Evolutionary conservation across 352 stramenopile species (phyloP).

Genomic region (Phytopythium delawarense): DNA sequence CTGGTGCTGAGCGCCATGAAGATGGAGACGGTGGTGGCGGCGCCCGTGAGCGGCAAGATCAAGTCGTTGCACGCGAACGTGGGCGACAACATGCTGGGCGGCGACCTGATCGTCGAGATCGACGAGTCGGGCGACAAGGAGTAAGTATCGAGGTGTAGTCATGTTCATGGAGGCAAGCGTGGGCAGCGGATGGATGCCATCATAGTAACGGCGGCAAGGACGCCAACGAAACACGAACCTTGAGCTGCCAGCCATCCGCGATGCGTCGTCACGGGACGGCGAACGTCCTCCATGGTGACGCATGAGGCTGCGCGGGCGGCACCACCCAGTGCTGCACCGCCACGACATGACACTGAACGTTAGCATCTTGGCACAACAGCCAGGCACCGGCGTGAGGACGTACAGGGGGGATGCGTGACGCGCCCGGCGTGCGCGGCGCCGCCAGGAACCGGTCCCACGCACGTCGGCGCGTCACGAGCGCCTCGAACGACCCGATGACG

Average conservation of each 20-base stretch:
- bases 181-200: not conserved
- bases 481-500: constrained; percentile 17
- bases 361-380: too few relatives aligned
- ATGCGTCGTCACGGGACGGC: not conserved
- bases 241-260: too few relatives aligned
- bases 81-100: constrained; percentile 93
- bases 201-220: not conserved
- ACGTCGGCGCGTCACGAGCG: constrained; percentile 29
- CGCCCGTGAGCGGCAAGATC: constrained; percentile 89
- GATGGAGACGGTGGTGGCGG: constrained; percentile 97
- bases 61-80: constrained; percentile 89
- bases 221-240: not conserved
- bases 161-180: not conserved
- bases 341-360: too few relatives aligned
- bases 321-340: not conserved
- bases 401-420: constrained; percentile 38
- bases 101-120: constrained; percentile 96
- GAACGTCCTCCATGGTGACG: not conserved
- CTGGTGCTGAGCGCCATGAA: constrained; percentile 97
- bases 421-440: constrained; percentile 17
- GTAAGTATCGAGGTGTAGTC: constrained; percentile 15
- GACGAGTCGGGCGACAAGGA: constrained; percentile 77
- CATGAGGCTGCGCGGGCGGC: not conserved
- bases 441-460: constrained; percentile 35
- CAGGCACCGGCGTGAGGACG: not conserved